These are phyloP conservation scores for Metarhizium brunneum DNA, from an alignment of 2,329 filamentous ascomycete species.

Conservation along the genomic window DNA sequence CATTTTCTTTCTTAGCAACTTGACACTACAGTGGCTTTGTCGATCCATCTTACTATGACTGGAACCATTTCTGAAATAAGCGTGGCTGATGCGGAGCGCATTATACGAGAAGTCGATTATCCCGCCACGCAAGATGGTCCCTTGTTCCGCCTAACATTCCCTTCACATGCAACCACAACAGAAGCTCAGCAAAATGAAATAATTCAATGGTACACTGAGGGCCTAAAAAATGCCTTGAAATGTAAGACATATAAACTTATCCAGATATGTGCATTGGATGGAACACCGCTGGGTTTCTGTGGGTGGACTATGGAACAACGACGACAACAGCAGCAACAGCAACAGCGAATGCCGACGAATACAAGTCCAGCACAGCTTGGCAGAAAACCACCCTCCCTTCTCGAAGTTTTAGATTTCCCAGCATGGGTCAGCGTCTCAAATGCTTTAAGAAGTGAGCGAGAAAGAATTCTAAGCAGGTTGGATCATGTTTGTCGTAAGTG, in stretches of 20 bases:
- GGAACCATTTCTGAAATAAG: background rate
- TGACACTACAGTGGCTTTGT: background rate
- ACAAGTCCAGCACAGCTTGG: background rate
- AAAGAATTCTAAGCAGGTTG: background rate
- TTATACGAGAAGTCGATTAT: background rate
- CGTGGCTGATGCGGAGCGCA: background rate
- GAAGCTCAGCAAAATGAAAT: background rate
- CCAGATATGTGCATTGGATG: background rate
- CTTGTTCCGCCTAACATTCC: background rate
- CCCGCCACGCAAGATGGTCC: background rate
- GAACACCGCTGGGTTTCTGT: background rate
- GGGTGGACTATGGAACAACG: background rate
- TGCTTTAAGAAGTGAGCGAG: background rate
- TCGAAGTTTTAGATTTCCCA: background rate
- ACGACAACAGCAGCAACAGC: background rate
- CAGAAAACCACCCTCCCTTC: background rate
- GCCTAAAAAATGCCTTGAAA: background rate
- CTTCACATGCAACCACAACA: background rate
- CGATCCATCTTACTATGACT: background rate
- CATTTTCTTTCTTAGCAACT: background rate
- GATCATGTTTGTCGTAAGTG: background rate
- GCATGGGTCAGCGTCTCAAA: conserved; percentile 1
- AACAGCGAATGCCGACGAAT: background rate
- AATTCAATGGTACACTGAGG: background rate
- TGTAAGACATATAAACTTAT: background rate